These are phyloP conservation scores for Debaryomycetaceae sp. DNA, from an alignment of 1,139 yeast genomes.

Conservation along the genomic window DNA sequence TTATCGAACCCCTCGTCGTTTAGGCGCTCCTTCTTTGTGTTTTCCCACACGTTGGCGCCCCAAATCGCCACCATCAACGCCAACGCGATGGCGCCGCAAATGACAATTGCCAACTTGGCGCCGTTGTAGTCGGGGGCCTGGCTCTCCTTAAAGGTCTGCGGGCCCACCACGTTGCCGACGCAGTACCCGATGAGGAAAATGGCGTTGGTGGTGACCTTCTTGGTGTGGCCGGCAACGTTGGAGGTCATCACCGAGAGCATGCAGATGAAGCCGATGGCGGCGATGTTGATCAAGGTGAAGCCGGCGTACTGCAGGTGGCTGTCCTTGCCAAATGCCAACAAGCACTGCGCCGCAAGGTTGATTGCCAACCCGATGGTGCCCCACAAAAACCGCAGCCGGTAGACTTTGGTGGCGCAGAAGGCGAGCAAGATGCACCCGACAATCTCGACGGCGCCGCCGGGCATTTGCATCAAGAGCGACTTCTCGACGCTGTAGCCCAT, in stretches of 20 bases:
- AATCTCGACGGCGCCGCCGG: constrained; percentile 37
- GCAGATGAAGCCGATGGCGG: constrained; percentile 32
- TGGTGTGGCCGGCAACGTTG: constrained; percentile 20
- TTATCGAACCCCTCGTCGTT: constrained; percentile 3
- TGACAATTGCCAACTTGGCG: constrained; percentile 39
- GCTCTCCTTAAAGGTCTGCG: constrained; percentile 54
- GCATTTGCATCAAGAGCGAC: constrained; percentile 33
- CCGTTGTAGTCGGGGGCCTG: constrained; percentile 51
- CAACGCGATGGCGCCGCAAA: constrained; percentile 24
- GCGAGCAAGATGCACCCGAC: constrained; percentile 38
- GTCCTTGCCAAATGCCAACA: constrained; percentile 44
- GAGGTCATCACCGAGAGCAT: constrained; percentile 19
- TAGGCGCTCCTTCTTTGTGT: constrained; percentile 22
- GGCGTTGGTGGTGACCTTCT: constrained; percentile 19
- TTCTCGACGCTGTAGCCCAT: constrained; percentile 27
- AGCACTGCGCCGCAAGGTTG: constrained; percentile 35
- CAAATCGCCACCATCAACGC: constrained; percentile 19
- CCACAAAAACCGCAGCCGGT: constrained; percentile 36
- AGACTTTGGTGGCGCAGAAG: constrained; percentile 19
- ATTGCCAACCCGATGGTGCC: constrained; percentile 37
- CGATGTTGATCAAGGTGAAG: constrained; percentile 19
- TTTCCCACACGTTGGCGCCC: constrained; percentile 26
- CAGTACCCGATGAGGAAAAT: constrained; percentile 44
- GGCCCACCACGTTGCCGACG: constrained; percentile 67
- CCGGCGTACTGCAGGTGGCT: constrained; percentile 42